Evolutionary conservation across 2,329 filamentous ascomycete genomes (phyloP).

Genomic region (Scedosporium apiospermum): DNA sequence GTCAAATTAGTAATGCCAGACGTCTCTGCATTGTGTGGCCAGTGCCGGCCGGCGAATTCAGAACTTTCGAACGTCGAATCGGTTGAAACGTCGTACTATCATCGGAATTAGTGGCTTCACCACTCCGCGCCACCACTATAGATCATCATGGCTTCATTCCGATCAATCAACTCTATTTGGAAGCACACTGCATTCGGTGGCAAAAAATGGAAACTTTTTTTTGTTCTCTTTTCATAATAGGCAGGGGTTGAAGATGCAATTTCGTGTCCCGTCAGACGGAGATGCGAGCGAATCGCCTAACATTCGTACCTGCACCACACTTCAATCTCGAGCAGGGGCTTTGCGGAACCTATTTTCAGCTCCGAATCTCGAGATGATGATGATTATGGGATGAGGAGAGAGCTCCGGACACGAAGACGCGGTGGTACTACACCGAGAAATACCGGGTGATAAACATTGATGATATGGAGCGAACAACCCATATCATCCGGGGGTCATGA

Average conservation of each 20-base stretch:
- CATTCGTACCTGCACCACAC: not conserved
- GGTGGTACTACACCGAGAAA: not conserved
- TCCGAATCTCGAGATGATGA: not conserved
- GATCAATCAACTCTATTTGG: no score
- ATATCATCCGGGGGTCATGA: not conserved
- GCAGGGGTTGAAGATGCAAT: not conserved
- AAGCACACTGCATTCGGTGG: no score
- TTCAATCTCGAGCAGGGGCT: not conserved
- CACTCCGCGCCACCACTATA: not conserved
- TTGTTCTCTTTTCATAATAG: not conserved
- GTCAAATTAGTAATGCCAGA: no score
- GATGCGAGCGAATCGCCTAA: not conserved
- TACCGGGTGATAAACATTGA: not conserved
- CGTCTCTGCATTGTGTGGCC: no score
- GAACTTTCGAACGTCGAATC: not conserved
- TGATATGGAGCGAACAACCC: not conserved
- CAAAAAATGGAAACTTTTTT: no score
- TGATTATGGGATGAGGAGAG: not conserved
- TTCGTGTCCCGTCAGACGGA: not conserved
- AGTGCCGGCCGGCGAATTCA: no score
- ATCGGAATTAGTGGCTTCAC: not conserved
- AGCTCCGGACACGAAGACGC: not conserved
- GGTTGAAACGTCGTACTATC: not conserved
- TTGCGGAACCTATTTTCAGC: not conserved
- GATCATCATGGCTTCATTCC: no score